Conservation (phyloP, 2,329 filamentous ascomycete species). For the Penicillium nordicum region DNA sequence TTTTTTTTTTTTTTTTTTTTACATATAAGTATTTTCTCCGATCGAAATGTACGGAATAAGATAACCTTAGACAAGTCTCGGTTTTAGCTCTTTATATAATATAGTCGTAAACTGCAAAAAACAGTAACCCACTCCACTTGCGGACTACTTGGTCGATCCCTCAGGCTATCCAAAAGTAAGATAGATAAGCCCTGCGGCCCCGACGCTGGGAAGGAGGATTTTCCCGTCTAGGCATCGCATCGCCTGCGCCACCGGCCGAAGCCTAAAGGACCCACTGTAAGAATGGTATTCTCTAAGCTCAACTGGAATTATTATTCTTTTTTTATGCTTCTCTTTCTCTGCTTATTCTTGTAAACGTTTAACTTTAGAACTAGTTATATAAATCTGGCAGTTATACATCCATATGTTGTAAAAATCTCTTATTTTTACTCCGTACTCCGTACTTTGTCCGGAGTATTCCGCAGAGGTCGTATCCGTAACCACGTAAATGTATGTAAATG, state of each 20-base stretch:
- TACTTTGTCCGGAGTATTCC: not conserved
- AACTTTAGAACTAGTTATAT: not conserved
- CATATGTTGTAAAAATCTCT: not conserved
- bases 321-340: not conserved
- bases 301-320: not conserved
- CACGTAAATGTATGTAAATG: not conserved
- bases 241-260: conserved; percentile 23
- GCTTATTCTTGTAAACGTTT: not conserved
- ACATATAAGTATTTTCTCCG: too few species aligned
- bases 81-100: conserved; percentile 9
- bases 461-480: not conserved
- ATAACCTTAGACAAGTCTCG: conserved; percentile 12
- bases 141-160: conserved; percentile 21
- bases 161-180: conserved; percentile 16
- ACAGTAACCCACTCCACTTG: conserved; percentile 17
- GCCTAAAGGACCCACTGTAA: conserved; percentile 14
- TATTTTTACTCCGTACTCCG: not conserved
- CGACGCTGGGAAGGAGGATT: conserved; percentile 21
- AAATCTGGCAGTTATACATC: not conserved
- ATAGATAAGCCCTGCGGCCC: conserved; percentile 28
- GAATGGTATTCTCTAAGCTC: conserved; percentile 12
- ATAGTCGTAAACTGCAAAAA: not conserved
- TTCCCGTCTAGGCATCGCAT: conserved; percentile 24
- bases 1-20: too few species aligned
- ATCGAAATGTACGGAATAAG: too few species aligned